These are phyloP conservation scores for Zoysia japonica DNA, from an alignment of 176 grass and related monocot genomes.

Conservation along the genomic window DNA sequence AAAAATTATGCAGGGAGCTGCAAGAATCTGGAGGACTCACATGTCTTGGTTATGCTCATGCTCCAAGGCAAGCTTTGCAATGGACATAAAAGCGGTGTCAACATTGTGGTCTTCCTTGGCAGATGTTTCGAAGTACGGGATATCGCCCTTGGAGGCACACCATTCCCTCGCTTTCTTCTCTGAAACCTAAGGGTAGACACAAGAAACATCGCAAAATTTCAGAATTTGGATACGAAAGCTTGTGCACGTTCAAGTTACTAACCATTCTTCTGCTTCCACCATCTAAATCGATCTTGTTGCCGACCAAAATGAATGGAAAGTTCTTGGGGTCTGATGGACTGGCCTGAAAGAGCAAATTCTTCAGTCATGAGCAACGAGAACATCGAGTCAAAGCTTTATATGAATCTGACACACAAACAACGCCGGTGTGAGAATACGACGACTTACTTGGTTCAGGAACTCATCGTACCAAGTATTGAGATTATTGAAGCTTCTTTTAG, in stretches of 20 bases:
- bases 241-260: slow-evolving; percentile 16
- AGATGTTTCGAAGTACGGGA: slow-evolving; percentile 91
- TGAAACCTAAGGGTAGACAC: slow-evolving; percentile 46
- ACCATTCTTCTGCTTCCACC: slow-evolving; percentile 80
- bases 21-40: slow-evolving; percentile 53
- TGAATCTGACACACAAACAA: slow-evolving; percentile 4
- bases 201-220: not conserved
- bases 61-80: slow-evolving; percentile 81
- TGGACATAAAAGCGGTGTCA: slow-evolving; percentile 75
- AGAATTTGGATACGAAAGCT: not conserved
- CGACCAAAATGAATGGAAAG: slow-evolving; percentile 88
- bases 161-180: slow-evolving; percentile 93
- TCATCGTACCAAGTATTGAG: slow-evolving; percentile 89
- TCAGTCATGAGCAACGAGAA: slow-evolving; percentile 14
- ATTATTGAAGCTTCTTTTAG: slow-evolving; percentile 67
- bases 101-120: slow-evolving; percentile 93
- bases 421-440: slow-evolving; percentile 11
- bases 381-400: not conserved
- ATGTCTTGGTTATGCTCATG: slow-evolving; percentile 87
- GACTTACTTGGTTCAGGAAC: slow-evolving; percentile 82
- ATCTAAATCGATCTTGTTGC: slow-evolving; percentile 95
- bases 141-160: slow-evolving; percentile 85
- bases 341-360: slow-evolving; percentile 42
- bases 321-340: slow-evolving; percentile 64
- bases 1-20: not conserved